phyloP scores from a whole-genome alignment of 83 land plant genomes.

The Picea abies region DNA sequence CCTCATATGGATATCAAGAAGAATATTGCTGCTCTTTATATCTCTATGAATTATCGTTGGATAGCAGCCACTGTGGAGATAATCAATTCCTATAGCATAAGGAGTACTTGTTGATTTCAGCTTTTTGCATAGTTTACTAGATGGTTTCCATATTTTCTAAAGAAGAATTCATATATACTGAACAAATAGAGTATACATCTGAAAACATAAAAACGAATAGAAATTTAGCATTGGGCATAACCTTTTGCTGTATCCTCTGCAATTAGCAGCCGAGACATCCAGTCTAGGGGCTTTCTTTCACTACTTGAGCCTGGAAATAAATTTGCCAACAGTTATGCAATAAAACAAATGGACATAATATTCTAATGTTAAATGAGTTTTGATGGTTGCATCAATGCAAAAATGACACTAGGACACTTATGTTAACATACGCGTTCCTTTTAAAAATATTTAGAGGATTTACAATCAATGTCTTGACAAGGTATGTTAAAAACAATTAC shows the following conservation, averaged over 20 bases:
- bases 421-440: too few species aligned
- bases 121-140: not conserved
- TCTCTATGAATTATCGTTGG: slow-evolving; percentile 72
- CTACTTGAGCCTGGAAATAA: not conserved
- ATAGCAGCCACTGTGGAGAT: slow-evolving; percentile 70
- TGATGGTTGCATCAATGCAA: not conserved
- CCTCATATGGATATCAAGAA: slow-evolving; percentile 57
- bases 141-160: not conserved
- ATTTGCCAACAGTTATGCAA: not conserved
- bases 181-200: not conserved
- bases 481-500: slow-evolving; percentile 19
- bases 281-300: slow-evolving; percentile 42
- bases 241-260: slow-evolving; percentile 86
- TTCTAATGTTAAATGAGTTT: not conserved
- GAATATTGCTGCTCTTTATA: slow-evolving; percentile 71
- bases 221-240: slow-evolving; percentile 3
- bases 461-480: not conserved
- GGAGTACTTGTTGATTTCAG: not conserved
- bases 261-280: slow-evolving; percentile 57
- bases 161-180: too few species aligned
- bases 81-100: slow-evolving; percentile 50
- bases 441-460: not conserved
- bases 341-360: not conserved
- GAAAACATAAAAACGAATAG: not conserved
- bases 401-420: too few species aligned